Base-by-base conservation (phyloP, 148 eudicot genomes). In the Rhododendron henanense region DNA sequence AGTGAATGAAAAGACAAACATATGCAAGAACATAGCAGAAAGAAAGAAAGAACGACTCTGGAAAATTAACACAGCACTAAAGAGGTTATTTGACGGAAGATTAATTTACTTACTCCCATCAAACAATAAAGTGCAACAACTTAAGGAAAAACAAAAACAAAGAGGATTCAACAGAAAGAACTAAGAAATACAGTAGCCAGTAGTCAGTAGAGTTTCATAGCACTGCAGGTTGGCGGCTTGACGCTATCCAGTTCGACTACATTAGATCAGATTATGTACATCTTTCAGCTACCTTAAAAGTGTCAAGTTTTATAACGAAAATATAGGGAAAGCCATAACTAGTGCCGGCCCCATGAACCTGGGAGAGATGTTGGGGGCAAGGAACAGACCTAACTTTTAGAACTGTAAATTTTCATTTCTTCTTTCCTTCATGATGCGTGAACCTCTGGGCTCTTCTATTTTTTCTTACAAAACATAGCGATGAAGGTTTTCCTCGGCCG, bases 331-430 rank as follows among this genome's bases (percentile, higher is more conserved):
- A 39, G 48, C 48, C 48, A 74, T 35, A 16, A 35, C 44, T 19
- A 75, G 48, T 37, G 25, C 79, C 4, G n/a, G 48, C 48, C 47
- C 48, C 3, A 37, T 39, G 79, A 75, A 75, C 47, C 48, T 19
- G n/a, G 79, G 47, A 18, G 25, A 75, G 79, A 71, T 2, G 79
- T 75, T 16, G n/a, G 47, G 78, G 25, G 48, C 48, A 75, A 75
- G 48, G 37, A 75, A 37, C 47, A 75, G 79, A 39, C 79, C 79
- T 39, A 75, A 39, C 78, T 75, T 75, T 25, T 75, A 75, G 79
- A 35, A 75, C 47, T 75, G 10, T 16, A 18, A 75, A 15, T 74
- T 35, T 14, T 74, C 2, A 9, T 35, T 74, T 33, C 41, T 35
- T 18, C 35, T 75, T 75, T 35, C 79, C n/a, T 39, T 75, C 47